These are phyloP conservation scores for Rubia peregrina DNA, from an alignment of 305 asterid species.

Conservation along the genomic window DNA sequence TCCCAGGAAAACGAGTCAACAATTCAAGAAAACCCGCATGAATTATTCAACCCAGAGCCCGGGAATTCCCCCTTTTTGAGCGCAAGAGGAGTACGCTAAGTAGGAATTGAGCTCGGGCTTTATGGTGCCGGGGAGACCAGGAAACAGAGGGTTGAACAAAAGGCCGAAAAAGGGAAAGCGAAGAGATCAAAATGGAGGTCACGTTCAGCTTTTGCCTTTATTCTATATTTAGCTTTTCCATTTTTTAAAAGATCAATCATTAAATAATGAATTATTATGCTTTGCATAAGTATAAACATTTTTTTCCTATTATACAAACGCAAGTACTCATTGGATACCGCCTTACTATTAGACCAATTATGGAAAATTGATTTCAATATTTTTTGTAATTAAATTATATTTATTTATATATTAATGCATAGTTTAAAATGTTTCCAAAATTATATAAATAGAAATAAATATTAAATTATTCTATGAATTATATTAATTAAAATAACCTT, in stretches of 20 bases:
- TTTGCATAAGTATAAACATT: neutral
- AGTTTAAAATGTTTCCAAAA: too few relatives aligned
- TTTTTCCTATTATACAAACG: too few relatives aligned
- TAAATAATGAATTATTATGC: neutral
- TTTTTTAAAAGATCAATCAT: neutral
- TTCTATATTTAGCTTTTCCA: constrained; percentile 16
- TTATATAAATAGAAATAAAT: too few relatives aligned
- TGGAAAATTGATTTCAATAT: too few relatives aligned
- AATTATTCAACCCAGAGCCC: constrained; percentile 22
- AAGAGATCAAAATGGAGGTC: constrained; percentile 37
- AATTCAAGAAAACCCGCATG: constrained; percentile 31
- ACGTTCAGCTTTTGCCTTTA: constrained; percentile 26
- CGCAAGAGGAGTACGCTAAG: constrained; percentile 25
- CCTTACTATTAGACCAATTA: too few relatives aligned
- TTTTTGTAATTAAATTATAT: too few relatives aligned
- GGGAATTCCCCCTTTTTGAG: constrained; percentile 12
- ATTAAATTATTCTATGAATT: too few relatives aligned
- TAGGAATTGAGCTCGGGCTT: constrained; percentile 37
- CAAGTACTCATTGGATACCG: too few relatives aligned
- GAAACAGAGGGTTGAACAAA: constrained; percentile 12
- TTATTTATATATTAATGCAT: too few relatives aligned
- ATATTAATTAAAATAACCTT: too few relatives aligned
- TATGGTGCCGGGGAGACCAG: constrained; percentile 13
- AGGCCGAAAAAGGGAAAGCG: constrained; percentile 19
- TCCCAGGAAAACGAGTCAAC: constrained; percentile 25